phyloP scores from a whole-genome alignment of 1,284 basidiomycete genomes.

The Austroboletus niveus region DNA sequence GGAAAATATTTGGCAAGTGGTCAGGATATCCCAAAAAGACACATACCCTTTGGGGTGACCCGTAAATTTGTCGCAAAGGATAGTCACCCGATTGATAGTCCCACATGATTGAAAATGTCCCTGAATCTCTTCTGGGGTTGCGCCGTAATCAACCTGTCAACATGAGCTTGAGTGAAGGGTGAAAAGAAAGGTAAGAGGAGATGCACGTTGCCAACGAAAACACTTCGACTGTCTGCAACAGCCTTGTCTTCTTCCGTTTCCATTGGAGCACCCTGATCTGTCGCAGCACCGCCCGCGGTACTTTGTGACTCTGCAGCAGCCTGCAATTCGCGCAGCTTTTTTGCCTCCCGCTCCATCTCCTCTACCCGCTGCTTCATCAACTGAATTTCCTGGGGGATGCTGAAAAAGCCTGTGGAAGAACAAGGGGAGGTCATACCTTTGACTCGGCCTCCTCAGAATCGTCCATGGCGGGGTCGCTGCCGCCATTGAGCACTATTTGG shows the following conservation, averaged over 20 bases:
- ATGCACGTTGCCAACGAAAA: conserved; percentile 97
- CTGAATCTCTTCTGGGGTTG: conserved; percentile 98
- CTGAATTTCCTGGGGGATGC: conserved; percentile 60
- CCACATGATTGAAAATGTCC: conserved; percentile 97
- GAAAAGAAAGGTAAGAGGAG: conserved; percentile 6
- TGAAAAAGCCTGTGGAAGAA: conserved; percentile 4
- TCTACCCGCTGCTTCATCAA: conserved; percentile 92
- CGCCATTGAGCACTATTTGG: conserved; percentile 35
- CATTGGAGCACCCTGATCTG: conserved; percentile 48
- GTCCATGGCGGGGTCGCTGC: conserved; percentile 42
- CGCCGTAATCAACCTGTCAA: conserved; percentile 91
- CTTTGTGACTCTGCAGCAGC: conserved; percentile 75
- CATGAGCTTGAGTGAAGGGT: conserved; percentile 7
- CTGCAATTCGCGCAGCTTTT: conserved; percentile 87
- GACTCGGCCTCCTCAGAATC: conserved; percentile 60
- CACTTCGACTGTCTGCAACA: conserved; percentile 81
- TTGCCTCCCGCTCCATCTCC: conserved; percentile 91
- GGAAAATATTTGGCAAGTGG: conserved; percentile 2
- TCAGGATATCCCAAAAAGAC: conserved; percentile 4
- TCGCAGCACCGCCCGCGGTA: conserved; percentile 39
- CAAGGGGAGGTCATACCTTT: conserved; percentile 38
- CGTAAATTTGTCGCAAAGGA: conserved; percentile 99
- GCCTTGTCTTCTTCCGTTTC: conserved; percentile 78
- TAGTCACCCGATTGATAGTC: conserved; percentile 98
- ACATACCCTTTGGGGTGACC: conserved; percentile 97